A percentile compares a stretch with the other conserved stretches of the same genome.
Conservation (phyloP, 2,329 filamentous ascomycete genomes). For the Tolypocladium album region DNA sequence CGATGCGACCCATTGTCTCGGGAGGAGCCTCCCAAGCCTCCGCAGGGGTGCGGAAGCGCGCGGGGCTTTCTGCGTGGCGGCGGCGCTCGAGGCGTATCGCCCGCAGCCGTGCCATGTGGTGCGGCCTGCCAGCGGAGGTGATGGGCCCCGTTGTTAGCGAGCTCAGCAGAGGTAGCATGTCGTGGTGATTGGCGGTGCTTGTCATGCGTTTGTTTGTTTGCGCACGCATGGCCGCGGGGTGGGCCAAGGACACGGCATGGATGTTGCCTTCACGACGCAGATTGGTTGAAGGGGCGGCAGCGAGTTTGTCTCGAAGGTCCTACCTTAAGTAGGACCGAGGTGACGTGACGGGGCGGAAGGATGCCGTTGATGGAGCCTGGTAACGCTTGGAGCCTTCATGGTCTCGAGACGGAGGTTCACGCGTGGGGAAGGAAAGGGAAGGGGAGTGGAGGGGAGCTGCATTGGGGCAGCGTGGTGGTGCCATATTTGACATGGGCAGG, state of each 20-base stretch:
- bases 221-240: neutral
- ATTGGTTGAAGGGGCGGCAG: no score
- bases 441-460: no score
- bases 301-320: neutral
- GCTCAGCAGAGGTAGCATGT: neutral
- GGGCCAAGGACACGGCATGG: neutral
- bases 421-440: no score
- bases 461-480: neutral
- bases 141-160: neutral
- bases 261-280: neutral
- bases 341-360: neutral
- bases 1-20: neutral
- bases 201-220: neutral
- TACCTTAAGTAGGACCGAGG: neutral
- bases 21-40: neutral
- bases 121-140: neutral
- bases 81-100: neutral
- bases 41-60: neutral
- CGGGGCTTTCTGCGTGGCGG: neutral
- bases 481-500: neutral
- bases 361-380: neutral
- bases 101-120: neutral
- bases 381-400: neutral
- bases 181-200: neutral
- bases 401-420: neutral